These are phyloP conservation scores for Capniomyces stellatus DNA, from an alignment of 371 early-diverging fungal species.

Conservation along the genomic window DNA sequence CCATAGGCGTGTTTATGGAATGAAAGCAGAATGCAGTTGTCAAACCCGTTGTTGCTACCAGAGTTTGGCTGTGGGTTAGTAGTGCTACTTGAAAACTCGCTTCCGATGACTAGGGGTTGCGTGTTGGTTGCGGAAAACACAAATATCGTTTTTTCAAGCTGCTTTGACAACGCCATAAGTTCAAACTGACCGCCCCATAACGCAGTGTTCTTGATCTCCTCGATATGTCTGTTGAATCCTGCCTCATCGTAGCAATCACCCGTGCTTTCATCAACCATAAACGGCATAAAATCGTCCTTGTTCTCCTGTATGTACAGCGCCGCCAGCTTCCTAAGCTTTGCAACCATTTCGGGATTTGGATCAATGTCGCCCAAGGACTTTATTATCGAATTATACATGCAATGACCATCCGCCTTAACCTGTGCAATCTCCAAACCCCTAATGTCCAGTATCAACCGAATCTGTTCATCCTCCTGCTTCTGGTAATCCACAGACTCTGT, in stretches of 20 bases:
- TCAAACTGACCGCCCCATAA: slow-evolving; percentile 92
- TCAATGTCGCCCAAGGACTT: slow-evolving; percentile 45
- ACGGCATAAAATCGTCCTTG: slow-evolving; percentile 75
- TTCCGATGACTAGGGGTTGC: neutral
- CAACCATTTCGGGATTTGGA: slow-evolving; percentile 47
- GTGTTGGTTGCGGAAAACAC: slow-evolving; percentile 49
- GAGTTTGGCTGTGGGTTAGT: too few species aligned
- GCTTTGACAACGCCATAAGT: slow-evolving; percentile 49
- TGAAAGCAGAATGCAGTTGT: slow-evolving; percentile 54
- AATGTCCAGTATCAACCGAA: slow-evolving; percentile 32
- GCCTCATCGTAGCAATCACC: slow-evolving; percentile 46
- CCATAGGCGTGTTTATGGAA: slow-evolving; percentile 82
- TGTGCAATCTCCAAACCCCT: slow-evolving; percentile 24
- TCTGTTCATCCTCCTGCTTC: slow-evolving; percentile 49
- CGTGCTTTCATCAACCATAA: slow-evolving; percentile 59
- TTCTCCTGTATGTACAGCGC: slow-evolving; percentile 61
- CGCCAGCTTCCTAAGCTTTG: slow-evolving; percentile 48
- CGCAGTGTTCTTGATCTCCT: slow-evolving; percentile 57
- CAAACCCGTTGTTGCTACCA: slow-evolving; percentile 40
- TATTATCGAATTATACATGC: slow-evolving; percentile 8
- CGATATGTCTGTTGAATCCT: slow-evolving; percentile 58
- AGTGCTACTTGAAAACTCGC: neutral
- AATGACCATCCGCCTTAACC: slow-evolving; percentile 23
- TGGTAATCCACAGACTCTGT: slow-evolving; percentile 48
- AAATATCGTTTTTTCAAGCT: slow-evolving; percentile 39